Evolutionary conservation across 2,329 filamentous ascomycete genomes (phyloP), one percentile per base, ranked within the genome.

Genomic region (Hysterium pulicare): DNA sequence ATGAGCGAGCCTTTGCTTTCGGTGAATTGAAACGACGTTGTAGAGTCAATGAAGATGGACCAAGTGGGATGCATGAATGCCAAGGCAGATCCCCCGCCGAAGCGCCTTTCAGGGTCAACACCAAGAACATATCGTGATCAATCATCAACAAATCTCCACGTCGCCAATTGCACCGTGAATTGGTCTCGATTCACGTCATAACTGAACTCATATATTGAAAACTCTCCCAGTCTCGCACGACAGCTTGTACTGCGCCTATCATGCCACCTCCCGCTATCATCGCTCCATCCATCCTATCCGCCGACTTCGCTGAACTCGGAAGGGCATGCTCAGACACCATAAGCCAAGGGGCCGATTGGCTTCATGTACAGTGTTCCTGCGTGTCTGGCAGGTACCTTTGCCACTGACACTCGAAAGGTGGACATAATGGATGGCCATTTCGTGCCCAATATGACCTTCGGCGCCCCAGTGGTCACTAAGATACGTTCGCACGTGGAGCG

Each of bases 391-490:
- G 36, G 40, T 45, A 44, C 44, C 34, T 42, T 51, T 11, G 45
- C 46, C 49, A 51, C 60, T 66, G 57, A 96, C 75, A 95, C 88
- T 87, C 79, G 94, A 56, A 89, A 96, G 71, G 86, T 96, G 58
- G 91, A 97, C 69, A 96, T 96, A 66, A 90, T 94, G 91, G 93
- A 98, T 68, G 93, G 93, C 44, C 93, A 98, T 68, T 98, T 98
- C 63, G 93, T 98, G 32, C 93, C 93, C 40, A 98, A 98, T 73
- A 90, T 98, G 69, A 97, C 93, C 36, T 96, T 97, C 62, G 93
- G 93, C 46, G 84, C 91, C 16, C 90, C 91, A 4, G 90, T 98
- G 28, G 93, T 98, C 34, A 91, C 89, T 55, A 95, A 91, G 75
- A 93, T 98, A 59, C 83, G 93, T 49, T 76, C 80, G 34, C 87